These are phyloP conservation scores for Mycena amicta DNA, from an alignment of 768 basidiomycete species.

Conservation along the genomic window DNA sequence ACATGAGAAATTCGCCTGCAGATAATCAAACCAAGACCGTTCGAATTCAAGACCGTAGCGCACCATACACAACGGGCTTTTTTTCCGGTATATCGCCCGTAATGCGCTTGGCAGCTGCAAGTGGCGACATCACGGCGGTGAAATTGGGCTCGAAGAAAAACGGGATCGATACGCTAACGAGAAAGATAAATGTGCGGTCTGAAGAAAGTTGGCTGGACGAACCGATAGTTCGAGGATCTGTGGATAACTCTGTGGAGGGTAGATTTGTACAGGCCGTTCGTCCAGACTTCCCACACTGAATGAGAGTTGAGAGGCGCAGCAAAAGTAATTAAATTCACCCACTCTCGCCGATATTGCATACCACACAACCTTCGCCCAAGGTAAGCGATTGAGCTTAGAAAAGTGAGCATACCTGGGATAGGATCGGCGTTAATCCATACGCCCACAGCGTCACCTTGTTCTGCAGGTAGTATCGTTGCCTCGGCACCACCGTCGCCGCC, in stretches of 20 bases:
- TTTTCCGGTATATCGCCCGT: slow-evolving; percentile 30
- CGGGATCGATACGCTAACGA: slow-evolving; percentile 76
- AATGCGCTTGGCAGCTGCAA: slow-evolving; percentile 59
- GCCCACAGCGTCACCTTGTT: slow-evolving; percentile 61
- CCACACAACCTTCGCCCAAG: slow-evolving; percentile 68
- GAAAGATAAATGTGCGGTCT: not conserved
- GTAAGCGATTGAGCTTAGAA: not conserved
- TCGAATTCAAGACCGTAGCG: slow-evolving; percentile 31
- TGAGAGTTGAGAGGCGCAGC: not conserved
- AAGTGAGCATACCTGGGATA: slow-evolving; percentile 49
- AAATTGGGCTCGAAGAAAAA: slow-evolving; percentile 97
- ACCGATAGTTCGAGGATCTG: slow-evolving; percentile 68
- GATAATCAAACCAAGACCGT: not conserved
- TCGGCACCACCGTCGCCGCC: slow-evolving; percentile 29
- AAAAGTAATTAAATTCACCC: slow-evolving; percentile 27
- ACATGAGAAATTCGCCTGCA: slow-evolving; percentile 64
- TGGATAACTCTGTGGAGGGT: slow-evolving; percentile 92
- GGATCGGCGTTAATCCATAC: slow-evolving; percentile 87
- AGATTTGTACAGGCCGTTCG: slow-evolving; percentile 81
- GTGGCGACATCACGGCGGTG: slow-evolving; percentile 65
- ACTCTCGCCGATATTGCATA: slow-evolving; percentile 95
- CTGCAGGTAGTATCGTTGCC: slow-evolving; percentile 43
- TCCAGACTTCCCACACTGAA: slow-evolving; percentile 92
- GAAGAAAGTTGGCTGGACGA: slow-evolving; percentile 28
- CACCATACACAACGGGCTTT: slow-evolving; percentile 64